Percentiles rank a stretch among this genome's conserved stretches.
These are phyloP conservation scores for Leccinum pellstonianum DNA, from an alignment of 768 basidiomycete genomes.

Conservation along the genomic window DNA sequence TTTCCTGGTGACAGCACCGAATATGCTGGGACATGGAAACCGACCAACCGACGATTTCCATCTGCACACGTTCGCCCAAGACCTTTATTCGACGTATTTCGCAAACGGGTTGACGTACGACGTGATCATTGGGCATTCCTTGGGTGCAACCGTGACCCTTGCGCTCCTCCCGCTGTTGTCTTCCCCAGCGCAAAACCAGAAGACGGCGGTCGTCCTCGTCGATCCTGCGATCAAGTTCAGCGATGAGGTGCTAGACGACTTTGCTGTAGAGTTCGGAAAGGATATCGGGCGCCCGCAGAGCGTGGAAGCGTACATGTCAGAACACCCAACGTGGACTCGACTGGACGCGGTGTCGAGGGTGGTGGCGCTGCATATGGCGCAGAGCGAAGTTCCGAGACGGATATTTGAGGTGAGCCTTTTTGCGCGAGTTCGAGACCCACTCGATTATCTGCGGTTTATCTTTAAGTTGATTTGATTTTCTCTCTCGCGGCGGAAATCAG, in stretches of 20 bases:
- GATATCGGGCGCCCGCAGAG: conserved; percentile 3
- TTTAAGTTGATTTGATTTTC: neutral
- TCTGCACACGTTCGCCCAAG: conserved; percentile 11
- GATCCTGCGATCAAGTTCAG: conserved; percentile 13
- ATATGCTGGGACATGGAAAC: conserved; percentile 18
- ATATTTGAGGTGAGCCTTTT: conserved; percentile 8
- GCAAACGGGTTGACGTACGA: conserved; percentile 10
- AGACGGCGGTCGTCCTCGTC: conserved; percentile 12
- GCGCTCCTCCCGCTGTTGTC: conserved; percentile 13
- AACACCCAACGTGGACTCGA: conserved; percentile 18
- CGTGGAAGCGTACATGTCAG: conserved; percentile 7
- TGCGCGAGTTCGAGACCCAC: neutral
- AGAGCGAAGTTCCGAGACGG: conserved; percentile 3
- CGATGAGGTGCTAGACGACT: neutral
- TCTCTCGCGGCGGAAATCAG: neutral
- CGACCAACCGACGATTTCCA: conserved; percentile 14
- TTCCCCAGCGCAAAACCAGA: neutral
- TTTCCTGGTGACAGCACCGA: conserved; percentile 18
- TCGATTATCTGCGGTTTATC: neutral
- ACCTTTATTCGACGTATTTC: conserved; percentile 18
- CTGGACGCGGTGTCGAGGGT: conserved; percentile 13
- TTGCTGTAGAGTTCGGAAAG: neutral
- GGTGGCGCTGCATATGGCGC: conserved; percentile 10
- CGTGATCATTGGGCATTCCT: conserved; percentile 19
- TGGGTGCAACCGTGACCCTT: conserved; percentile 13